Percentiles rank a stretch among this genome's conserved stretches.
phyloP scores from a whole-genome alignment of 306 rosid species.

The Quillaja saponaria region DNA sequence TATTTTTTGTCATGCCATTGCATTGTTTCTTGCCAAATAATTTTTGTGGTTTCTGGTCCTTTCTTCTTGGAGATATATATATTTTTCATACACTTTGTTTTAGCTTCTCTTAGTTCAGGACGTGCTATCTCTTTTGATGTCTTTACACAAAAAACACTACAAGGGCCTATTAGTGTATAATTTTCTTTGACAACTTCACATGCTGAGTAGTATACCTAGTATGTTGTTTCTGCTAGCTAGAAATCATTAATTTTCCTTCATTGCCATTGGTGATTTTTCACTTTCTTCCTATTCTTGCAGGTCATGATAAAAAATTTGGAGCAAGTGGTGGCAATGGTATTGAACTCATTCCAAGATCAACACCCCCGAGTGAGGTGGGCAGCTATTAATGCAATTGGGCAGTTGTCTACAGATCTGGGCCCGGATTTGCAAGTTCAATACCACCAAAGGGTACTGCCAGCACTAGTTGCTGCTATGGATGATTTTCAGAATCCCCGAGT shows the following conservation, averaged over 20 bases:
- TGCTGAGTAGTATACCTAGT: background rate
- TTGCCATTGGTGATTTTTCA: background rate
- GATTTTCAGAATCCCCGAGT: conserved; percentile 97
- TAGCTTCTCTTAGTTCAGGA: too few relatives aligned
- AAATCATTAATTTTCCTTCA: background rate
- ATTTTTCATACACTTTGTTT: background rate
- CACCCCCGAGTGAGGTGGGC: conserved; percentile 99
- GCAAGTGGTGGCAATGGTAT: conserved; percentile 96
- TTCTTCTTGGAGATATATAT: background rate
- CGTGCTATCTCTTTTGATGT: background rate
- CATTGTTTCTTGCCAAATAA: background rate
- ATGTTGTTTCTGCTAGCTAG: background rate
- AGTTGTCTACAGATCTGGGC: conserved; percentile 94
- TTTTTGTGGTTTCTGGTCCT: background rate
- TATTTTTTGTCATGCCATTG: too few relatives aligned
- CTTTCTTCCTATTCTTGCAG: conserved; percentile 38
- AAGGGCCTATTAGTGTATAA: background rate
- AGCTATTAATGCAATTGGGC: conserved; percentile 96
- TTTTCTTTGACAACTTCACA: background rate
- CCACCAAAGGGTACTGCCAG: conserved; percentile 84
- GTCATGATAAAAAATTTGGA: conserved; percentile 93
- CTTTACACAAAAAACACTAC: background rate
- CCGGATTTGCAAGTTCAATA: conserved; percentile 91
- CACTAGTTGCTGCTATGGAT: conserved; percentile 91
- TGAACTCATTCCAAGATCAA: conserved; percentile 89